These are phyloP conservation scores for sunflower (Helianthus annuus) DNA, from an alignment of 129 eudicot species.

Conservation along the genomic window DNA sequence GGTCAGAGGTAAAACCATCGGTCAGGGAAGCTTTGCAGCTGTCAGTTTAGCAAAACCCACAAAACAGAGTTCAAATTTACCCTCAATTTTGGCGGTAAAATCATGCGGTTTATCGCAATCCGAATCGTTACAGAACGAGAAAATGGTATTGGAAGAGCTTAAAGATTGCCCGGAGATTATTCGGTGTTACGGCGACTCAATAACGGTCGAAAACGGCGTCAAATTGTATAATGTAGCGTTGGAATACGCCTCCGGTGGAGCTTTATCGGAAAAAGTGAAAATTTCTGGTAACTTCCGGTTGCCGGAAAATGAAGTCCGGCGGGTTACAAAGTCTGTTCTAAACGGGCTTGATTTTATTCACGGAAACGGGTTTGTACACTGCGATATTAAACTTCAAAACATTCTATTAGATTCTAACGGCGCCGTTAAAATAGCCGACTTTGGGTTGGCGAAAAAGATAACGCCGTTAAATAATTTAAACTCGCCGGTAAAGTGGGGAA, in stretches of 20 bases:
- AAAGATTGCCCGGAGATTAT: conserved; percentile 55
- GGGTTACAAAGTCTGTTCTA: conserved; percentile 43
- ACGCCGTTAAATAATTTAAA: not conserved
- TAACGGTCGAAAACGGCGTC: conserved; percentile 52
- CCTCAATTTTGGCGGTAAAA: conserved; percentile 62
- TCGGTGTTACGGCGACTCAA: conserved; percentile 47
- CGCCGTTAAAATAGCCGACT: conserved; percentile 70
- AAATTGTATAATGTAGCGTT: conserved; percentile 61
- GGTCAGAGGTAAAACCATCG: conserved; percentile 63
- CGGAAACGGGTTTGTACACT: conserved; percentile 67
- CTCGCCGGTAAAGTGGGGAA: conserved; percentile 28
- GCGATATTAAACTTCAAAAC: conserved; percentile 75
- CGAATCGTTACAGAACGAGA: conserved; percentile 52
- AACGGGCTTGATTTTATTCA: conserved; percentile 63
- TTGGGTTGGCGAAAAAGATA: conserved; percentile 65
- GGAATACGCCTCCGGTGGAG: conserved; percentile 81
- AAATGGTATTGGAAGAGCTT: conserved; percentile 45
- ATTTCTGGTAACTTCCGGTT: conserved; percentile 24
- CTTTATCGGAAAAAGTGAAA: conserved; percentile 50
- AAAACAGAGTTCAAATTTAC: conserved; percentile 24
- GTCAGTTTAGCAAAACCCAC: conserved; percentile 69
- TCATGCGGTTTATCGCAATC: conserved; percentile 48
- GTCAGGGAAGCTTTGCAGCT: conserved; percentile 79
- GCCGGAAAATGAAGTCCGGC: conserved; percentile 45
- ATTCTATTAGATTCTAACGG: conserved; percentile 39